A percentile compares a stretch with the other conserved stretches of the same genome.
Evolutionary conservation across 2,329 filamentous ascomycete species (phyloP).

Genomic region (Nemania sp.): DNA sequence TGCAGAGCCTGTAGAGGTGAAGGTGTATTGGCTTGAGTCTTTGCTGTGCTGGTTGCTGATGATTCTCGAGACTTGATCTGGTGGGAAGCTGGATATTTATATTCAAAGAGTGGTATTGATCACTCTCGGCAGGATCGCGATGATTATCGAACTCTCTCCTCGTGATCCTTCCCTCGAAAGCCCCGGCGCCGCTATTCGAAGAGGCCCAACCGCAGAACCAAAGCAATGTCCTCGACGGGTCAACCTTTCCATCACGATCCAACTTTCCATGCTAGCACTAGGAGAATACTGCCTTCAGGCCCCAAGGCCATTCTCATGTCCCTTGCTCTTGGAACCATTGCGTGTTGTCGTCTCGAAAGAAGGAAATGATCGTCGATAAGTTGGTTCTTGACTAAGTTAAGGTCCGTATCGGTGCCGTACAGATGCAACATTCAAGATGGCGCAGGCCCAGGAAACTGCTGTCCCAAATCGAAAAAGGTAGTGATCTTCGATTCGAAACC

Average conservation of each 20-base stretch:
- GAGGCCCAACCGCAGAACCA: slow-evolving; percentile 7
- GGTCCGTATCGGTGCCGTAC: too few relatives aligned
- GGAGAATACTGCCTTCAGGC: not conserved
- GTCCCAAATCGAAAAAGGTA: slow-evolving; percentile 22
- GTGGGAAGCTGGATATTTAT: slow-evolving; percentile 32
- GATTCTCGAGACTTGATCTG: slow-evolving; percentile 22
- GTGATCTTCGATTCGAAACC: slow-evolving; percentile 28
- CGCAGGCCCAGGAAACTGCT: slow-evolving; percentile 1
- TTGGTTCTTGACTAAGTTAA: slow-evolving; percentile 8
- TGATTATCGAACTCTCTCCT: not conserved
- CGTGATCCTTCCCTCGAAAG: not conserved
- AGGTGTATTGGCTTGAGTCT: slow-evolving; percentile 17
- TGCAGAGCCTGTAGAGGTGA: slow-evolving; percentile 27
- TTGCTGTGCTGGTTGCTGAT: slow-evolving; percentile 27
- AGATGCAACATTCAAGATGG: slow-evolving; percentile 14
- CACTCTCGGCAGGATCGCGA: not conserved
- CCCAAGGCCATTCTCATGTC: slow-evolving; percentile 4
- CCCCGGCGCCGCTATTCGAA: not conserved
- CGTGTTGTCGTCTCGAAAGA: slow-evolving; percentile 14
- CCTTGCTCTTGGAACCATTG: slow-evolving; percentile 2
- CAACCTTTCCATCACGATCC: slow-evolving; percentile 14
- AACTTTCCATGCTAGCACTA: slow-evolving; percentile 14
- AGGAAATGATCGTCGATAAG: slow-evolving; percentile 24
- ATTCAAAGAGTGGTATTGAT: slow-evolving; percentile 16
- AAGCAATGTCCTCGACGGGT: slow-evolving; percentile 2